Conservation (phyloP, 202 grass and related monocot species). For the Carex sylvatica region DNA sequence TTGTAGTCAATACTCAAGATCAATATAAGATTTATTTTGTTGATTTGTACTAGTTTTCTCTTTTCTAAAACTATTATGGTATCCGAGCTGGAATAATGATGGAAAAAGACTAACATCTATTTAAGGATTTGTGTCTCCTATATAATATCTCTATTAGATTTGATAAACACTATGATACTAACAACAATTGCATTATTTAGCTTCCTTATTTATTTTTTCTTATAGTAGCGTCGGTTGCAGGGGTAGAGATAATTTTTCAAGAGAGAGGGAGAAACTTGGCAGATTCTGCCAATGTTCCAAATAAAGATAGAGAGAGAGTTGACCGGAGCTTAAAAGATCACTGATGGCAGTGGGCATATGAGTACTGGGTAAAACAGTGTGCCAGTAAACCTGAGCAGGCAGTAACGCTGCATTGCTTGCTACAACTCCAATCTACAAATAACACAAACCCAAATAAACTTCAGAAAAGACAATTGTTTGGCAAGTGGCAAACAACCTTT, state of each 20-base stretch:
- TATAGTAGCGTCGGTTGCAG: neutral
- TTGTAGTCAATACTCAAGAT: too few relatives aligned
- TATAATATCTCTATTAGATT: too few relatives aligned
- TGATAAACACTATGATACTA: neutral
- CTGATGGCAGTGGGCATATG: slow-evolving; percentile 61
- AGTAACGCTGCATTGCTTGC: slow-evolving; percentile 67
- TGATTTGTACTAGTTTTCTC: too few relatives aligned
- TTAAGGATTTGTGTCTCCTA: too few relatives aligned
- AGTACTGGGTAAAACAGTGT: slow-evolving; percentile 52
- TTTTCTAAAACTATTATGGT: too few relatives aligned
- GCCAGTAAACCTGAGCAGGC: slow-evolving; percentile 63
- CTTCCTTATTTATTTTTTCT: neutral
- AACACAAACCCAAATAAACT: neutral
- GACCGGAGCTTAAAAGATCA: slow-evolving; percentile 50
- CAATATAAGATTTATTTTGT: too few relatives aligned
- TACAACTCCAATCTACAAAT: slow-evolving; percentile 48
- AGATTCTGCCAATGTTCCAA: too few relatives aligned
- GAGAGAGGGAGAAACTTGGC: neutral
- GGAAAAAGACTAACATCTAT: too few relatives aligned
- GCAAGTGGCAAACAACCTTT: neutral
- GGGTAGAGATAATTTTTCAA: too few relatives aligned
- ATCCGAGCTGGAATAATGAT: too few relatives aligned
- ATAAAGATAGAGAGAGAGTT: neutral
- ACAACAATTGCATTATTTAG: neutral
- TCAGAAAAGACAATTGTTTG: neutral